Evolutionary conservation across 2,329 filamentous ascomycete species (phyloP), one percentile per base, ranked within the genome.

Genomic region (Xylaria sp.): DNA sequence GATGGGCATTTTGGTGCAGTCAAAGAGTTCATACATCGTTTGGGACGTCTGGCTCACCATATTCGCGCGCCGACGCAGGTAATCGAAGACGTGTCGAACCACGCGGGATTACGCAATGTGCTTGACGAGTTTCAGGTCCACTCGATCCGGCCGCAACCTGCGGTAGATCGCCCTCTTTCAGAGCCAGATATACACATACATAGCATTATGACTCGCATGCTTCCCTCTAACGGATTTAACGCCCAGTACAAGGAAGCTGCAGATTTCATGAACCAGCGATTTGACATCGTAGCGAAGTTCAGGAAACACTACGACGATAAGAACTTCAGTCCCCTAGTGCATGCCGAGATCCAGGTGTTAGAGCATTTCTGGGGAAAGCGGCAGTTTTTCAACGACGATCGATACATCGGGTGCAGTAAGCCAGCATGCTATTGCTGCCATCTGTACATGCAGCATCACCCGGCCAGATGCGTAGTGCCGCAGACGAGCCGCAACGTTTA

Each of bases 401-500:
- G 76, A 2, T 87, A 82, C 70, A 81, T 88, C 13, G 85, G 81
- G 2, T 85, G 82, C 67, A 88, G 85, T 73, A 88, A 88, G 73
- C 80, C 81, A 0, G 82, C 86, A 2, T 88, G 85, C 64, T 83
- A 84, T 66, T 84, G 82, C 60, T 88, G 85, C 73, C 77, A 77
- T 48, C 75, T 84, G 2, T 86, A 86, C 68, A 81, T 86, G 32
- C 74, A 70, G 9, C 59, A 81, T 13, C 83, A 86, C 58, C 81
- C 81, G 0, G 76, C 75, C 2, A 70, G 8, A 2, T 77, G 72
- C 59, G 76, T 76, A 0, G 74, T 78, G 25, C 81, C 80, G 0
- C 75, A 76, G 15, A 80, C 79, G 0, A 83, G 84, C 58, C 74
- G 80, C 28, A 84, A 83, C 51, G 70, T 80, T 0, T 85, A 81